These are phyloP conservation scores for Physcomitrium patens DNA, from an alignment of 225 moss, liverwort and hornwort genomes.

Conservation along the genomic window DNA sequence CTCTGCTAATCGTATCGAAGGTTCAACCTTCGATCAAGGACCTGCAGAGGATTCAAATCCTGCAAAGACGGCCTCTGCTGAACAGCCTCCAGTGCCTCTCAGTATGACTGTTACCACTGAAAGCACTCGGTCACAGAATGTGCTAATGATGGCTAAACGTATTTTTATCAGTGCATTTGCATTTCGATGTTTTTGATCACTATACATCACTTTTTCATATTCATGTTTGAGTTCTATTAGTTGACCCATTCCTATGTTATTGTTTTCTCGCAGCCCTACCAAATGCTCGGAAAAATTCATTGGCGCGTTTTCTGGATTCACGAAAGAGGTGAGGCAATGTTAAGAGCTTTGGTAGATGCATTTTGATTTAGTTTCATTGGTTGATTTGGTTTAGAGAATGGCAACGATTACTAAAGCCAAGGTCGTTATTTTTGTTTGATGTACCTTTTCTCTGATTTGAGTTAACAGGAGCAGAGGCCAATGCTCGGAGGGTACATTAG, in stretches of 20 bases:
- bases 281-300: constrained; percentile 43
- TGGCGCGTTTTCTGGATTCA: constrained; percentile 56
- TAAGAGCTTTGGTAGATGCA: background rate
- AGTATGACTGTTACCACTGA: constrained; percentile 11
- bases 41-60: constrained; percentile 18
- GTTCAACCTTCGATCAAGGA: constrained; percentile 20
- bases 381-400: background rate
- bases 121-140: constrained; percentile 17
- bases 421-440: too few relatives aligned
- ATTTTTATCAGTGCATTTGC: background rate
- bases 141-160: constrained; percentile 32
- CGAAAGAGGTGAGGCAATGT: constrained; percentile 33
- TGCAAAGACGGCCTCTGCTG: constrained; percentile 4
- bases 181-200: too few relatives aligned
- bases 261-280: constrained; percentile 42
- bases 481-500: background rate
- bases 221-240: background rate
- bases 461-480: background rate
- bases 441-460: too few relatives aligned
- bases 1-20: constrained; percentile 12
- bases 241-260: background rate
- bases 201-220: background rate
- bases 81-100: constrained; percentile 12
- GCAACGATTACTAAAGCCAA: too few relatives aligned
- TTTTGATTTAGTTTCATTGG: background rate